A percentile compares a stretch with the other conserved stretches of the same genome.
Evolutionary conservation across 73 alveolate genomes (phyloP).

Genomic region (Symbiodinium pilosum): DNA sequence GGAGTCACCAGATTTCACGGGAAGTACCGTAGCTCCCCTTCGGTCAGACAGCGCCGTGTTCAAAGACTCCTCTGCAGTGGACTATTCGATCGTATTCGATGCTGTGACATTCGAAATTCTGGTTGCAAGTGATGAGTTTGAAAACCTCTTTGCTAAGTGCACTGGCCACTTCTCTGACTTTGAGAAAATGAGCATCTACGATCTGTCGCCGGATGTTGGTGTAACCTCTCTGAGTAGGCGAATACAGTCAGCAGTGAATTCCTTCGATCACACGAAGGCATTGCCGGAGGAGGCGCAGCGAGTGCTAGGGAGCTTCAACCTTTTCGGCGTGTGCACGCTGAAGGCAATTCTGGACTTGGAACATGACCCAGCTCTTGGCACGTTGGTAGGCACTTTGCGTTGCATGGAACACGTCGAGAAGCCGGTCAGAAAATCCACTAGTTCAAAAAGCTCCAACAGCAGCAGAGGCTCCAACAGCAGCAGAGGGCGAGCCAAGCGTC

Average conservation of each 20-base stretch:
- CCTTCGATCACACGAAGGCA: background rate
- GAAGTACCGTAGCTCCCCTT: background rate
- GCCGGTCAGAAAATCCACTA: background rate
- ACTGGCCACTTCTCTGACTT: slow-evolving; percentile 11
- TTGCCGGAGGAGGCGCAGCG: background rate
- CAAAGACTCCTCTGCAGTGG: background rate
- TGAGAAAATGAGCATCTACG: background rate
- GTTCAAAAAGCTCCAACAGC: background rate
- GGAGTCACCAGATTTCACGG: background rate
- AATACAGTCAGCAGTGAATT: background rate
- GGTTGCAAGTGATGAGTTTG: slow-evolving; percentile 6
- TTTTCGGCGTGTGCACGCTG: background rate
- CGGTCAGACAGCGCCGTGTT: slow-evolving; percentile 6
- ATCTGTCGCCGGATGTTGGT: background rate
- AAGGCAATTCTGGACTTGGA: background rate
- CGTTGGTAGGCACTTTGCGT: background rate
- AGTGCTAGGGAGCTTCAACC: background rate
- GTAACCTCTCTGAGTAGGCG: background rate
- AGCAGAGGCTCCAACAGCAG: background rate
- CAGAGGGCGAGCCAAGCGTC: background rate
- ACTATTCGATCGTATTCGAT: background rate
- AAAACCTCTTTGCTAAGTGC: background rate
- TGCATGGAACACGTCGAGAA: background rate
- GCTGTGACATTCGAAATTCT: slow-evolving; percentile 5
- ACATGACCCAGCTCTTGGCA: background rate